Conservation (phyloP, 768 basidiomycete genomes). For the Calocybe cyanea region DNA sequence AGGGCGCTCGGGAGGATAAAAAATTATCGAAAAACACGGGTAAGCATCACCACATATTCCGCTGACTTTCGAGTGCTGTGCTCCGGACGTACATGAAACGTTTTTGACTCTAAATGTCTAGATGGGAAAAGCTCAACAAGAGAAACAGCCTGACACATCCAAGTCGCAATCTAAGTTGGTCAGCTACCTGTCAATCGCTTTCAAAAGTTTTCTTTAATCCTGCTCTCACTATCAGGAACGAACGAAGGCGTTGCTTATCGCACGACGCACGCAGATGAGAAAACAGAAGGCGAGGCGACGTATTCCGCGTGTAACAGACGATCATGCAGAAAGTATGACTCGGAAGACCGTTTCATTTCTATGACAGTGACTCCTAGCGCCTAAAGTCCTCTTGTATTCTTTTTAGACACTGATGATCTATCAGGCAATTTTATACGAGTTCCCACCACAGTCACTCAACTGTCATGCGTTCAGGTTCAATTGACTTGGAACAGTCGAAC, state of each 20-base stretch:
- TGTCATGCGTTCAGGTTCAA: too few species aligned
- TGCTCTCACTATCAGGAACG: constrained; percentile 11
- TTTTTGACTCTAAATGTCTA: constrained; percentile 6
- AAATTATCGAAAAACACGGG: constrained; percentile 10
- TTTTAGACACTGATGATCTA: too few species aligned
- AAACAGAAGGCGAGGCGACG: constrained; percentile 7
- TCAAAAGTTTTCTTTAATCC: background rate
- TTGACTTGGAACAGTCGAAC: too few species aligned
- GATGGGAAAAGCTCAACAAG: constrained; percentile 6
- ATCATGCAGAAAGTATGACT: background rate
- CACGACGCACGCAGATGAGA: constrained; percentile 6
- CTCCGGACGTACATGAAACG: background rate
- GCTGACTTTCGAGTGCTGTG: too few species aligned
- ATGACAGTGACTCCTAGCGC: too few species aligned
- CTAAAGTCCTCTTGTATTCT: too few species aligned
- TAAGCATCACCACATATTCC: background rate
- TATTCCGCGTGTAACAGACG: background rate
- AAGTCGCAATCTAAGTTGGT: constrained; percentile 15
- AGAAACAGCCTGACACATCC: constrained; percentile 10
- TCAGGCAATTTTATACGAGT: too few species aligned
- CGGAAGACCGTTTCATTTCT: background rate
- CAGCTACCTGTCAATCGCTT: background rate
- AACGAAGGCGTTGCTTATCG: constrained; percentile 10
- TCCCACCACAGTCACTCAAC: too few species aligned
- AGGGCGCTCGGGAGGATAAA: constrained; percentile 4